A percentile compares a stretch with the other conserved stretches of the same genome.
These are phyloP conservation scores for Paraphaeosphaeria sporulosa DNA, from an alignment of 2,329 filamentous ascomycete species.

Conservation along the genomic window DNA sequence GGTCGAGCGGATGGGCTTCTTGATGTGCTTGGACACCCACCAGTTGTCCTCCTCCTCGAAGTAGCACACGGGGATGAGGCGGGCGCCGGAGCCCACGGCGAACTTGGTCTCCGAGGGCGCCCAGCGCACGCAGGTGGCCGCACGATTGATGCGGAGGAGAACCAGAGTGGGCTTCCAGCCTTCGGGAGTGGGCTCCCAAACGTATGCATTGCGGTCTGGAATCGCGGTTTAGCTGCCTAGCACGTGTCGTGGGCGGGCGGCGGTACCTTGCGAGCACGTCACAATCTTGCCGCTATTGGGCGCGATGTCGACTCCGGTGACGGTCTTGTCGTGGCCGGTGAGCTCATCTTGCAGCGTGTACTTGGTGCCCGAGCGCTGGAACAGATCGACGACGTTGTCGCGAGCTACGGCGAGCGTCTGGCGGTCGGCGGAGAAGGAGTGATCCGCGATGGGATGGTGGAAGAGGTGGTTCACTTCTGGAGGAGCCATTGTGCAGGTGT, in stretches of 20 bases:
- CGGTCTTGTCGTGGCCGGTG: conserved; percentile 95
- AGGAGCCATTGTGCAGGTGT: conserved; percentile 69
- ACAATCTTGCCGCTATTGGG: conserved; percentile 91
- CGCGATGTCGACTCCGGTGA: conserved; percentile 96
- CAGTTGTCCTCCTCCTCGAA: conserved; percentile 99
- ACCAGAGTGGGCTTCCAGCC: conserved; percentile 98
- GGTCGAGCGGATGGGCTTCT: conserved; percentile 98
- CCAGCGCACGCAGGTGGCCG: conserved; percentile 97
- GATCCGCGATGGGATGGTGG: conserved; percentile 94
- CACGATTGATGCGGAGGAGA: conserved; percentile 94
- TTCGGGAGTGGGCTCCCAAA: conserved; percentile 92
- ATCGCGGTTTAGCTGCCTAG: conserved; percentile 25
- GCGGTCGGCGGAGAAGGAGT: conserved; percentile 95
- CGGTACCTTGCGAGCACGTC: conserved; percentile 89
- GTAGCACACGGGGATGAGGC: conserved; percentile 96
- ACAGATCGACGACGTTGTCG: conserved; percentile 90
- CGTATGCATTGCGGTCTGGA: conserved; percentile 94
- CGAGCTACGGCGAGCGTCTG: conserved; percentile 88
- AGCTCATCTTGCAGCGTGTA: conserved; percentile 91
- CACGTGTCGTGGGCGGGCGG: background rate
- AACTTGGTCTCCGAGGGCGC: conserved; percentile 97
- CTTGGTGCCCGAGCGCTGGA: conserved; percentile 73
- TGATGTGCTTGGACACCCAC: conserved; percentile 99
- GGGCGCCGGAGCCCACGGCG: conserved; percentile 93
- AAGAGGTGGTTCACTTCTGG: conserved; percentile 97